Evolutionary conservation across 768 basidiomycete genomes (phyloP), one percentile per base, ranked within the genome.

Genomic region (Leccinum pellstonianum): DNA sequence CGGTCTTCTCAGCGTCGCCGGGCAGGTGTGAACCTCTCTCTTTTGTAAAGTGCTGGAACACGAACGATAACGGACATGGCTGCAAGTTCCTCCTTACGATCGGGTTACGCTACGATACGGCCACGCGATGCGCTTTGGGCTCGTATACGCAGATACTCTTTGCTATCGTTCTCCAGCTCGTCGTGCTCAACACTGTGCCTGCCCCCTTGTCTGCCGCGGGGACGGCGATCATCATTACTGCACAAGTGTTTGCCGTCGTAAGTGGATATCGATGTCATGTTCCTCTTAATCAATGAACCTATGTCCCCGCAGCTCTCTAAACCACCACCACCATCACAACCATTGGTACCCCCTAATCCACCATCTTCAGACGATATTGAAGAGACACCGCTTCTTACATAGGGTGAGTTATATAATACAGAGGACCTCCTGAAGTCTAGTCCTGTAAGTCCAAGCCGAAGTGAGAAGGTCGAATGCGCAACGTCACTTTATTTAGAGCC

Each of bases 121-220:
- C 85, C 0, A 83, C 84, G 0, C 73, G 87, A 46, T 87, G 85
- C 0, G 77, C 85, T 1, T 75, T 91, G 64, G 86, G 82, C 0
- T 72, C 87, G 4, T 91, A 87, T 65, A 74, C 78, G 5, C 81
- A 83, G 68, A 80, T 92, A 38, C 76, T 91, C n/a, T 92, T 87
- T 66, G 85, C 89, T 0, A 76, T 81, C 3, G 68, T 85, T 15
- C 76, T 91, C 11, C 88, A 94, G 69, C 76, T 82, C 4, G 62
- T 87, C 46, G 80, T 89, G 64, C 90, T 93, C 71, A 77, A 83
- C 49, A 79, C 79, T 1, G 69, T 76, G 5, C 90, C 89, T 0
- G 81, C 87, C 1, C 62, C 77, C 2, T 74, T 88, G 29, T 88
- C 86, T 3, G 67, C 86, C 5, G 64, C 84, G 10, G 92, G 92